phyloP scores from a whole-genome alignment of 805 yeast species.

The Sugiyamaella qingdaonensis region DNA sequence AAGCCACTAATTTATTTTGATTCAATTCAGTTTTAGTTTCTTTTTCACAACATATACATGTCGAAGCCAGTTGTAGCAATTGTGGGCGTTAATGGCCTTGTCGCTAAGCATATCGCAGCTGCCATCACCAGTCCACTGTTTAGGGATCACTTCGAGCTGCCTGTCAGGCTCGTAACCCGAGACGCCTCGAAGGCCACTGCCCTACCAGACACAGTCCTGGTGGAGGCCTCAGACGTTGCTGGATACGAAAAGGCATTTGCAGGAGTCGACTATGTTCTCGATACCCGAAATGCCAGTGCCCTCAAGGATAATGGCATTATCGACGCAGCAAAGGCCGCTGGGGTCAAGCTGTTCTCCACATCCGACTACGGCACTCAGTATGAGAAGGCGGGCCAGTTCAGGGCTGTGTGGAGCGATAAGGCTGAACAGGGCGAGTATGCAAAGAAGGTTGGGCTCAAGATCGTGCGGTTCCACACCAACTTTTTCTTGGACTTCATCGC shows the following conservation, averaged over 20 bases:
- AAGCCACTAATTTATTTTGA: too few species aligned
- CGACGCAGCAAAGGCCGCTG: constrained; percentile 39
- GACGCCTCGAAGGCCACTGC: constrained; percentile 33
- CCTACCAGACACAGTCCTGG: constrained; percentile 21
- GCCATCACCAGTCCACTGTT: constrained; percentile 45
- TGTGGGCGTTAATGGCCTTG: constrained; percentile 48
- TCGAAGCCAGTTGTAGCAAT: constrained; percentile 43
- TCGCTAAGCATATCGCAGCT: constrained; percentile 46
- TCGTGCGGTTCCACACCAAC: constrained; percentile 22
- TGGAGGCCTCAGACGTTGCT: constrained; percentile 16
- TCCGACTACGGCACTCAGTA: constrained; percentile 55
- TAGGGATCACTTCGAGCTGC: constrained; percentile 40
- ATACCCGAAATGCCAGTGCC: constrained; percentile 37
- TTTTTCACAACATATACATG: constrained; percentile 6
- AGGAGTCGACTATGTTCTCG: constrained; percentile 50
- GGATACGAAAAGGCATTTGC: constrained; percentile 31
- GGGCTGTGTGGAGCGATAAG: constrained; percentile 16
- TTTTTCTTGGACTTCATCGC: constrained; percentile 19
- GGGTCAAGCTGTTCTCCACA: constrained; percentile 51
- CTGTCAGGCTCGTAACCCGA: constrained; percentile 51
- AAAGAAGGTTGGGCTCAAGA: constrained; percentile 24
- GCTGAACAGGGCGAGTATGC: constrained; percentile 18
- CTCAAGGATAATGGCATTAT: constrained; percentile 31
- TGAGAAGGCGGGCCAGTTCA: constrained; percentile 10
- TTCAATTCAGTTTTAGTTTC: too few species aligned